Conservation (phyloP, 331 rosid genomes). For the Rhamnella rubrinervis region DNA sequence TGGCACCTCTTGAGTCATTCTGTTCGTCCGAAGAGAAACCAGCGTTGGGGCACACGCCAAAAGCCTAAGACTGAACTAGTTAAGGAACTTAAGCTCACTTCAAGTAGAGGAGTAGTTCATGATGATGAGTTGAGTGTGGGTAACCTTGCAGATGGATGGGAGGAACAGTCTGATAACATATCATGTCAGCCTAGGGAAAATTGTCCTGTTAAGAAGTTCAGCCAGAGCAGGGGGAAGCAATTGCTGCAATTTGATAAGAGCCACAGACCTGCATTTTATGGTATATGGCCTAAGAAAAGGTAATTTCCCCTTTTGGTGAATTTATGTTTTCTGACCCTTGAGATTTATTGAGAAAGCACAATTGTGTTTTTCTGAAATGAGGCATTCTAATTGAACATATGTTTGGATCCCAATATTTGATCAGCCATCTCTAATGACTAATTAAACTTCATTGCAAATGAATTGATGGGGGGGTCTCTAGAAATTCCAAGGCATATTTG, state of each 20-base stretch:
- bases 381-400: background rate
- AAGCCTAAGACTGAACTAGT: slow-evolving; percentile 58
- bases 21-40: slow-evolving; percentile 52
- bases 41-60: slow-evolving; percentile 77
- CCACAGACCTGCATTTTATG: slow-evolving; percentile 91
- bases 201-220: slow-evolving; percentile 43
- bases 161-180: slow-evolving; percentile 40
- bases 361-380: background rate
- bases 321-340: background rate
- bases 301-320: slow-evolving; percentile 24
- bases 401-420: too few species aligned
- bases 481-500: too few species aligned
- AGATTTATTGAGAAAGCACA: background rate
- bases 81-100: slow-evolving; percentile 74
- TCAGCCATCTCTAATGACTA: too few species aligned
- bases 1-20: slow-evolving; percentile 63
- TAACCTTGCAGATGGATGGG: slow-evolving; percentile 54
- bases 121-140: slow-evolving; percentile 56
- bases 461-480: too few species aligned
- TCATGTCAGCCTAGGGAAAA: slow-evolving; percentile 36
- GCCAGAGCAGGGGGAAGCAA: slow-evolving; percentile 52
- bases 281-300: slow-evolving; percentile 82
- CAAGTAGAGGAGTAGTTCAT: slow-evolving; percentile 40
- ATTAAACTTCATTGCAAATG: too few species aligned
- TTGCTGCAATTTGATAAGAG: slow-evolving; percentile 83